These are phyloP conservation scores for Kodamaea lidongshanica DNA, from an alignment of 805 yeast genomes.

Conservation along the genomic window DNA sequence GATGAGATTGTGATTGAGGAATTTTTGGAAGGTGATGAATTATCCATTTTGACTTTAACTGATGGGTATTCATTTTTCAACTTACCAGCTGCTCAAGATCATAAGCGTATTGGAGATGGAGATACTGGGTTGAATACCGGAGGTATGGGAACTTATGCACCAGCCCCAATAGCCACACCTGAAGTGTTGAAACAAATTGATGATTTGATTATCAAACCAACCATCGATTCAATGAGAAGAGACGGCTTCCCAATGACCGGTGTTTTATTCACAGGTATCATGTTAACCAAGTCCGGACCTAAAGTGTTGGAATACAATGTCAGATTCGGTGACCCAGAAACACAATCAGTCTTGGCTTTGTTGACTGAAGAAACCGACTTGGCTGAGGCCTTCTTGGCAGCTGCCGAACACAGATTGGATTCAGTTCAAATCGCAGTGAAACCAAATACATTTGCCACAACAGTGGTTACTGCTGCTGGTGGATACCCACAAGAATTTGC, in stretches of 20 bases:
- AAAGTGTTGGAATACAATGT: slow-evolving; percentile 95
- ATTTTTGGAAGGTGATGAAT: slow-evolving; percentile 93
- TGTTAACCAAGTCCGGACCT: slow-evolving; percentile 73
- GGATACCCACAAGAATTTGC: slow-evolving; percentile 89
- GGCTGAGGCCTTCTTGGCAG: slow-evolving; percentile 86
- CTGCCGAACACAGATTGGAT: slow-evolving; percentile 91
- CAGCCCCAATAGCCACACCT: slow-evolving; percentile 92
- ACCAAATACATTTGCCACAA: slow-evolving; percentile 63
- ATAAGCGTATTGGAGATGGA: slow-evolving; percentile 89
- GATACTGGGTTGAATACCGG: slow-evolving; percentile 96
- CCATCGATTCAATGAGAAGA: slow-evolving; percentile 91
- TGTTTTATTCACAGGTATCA: slow-evolving; percentile 89
- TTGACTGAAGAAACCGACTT: slow-evolving; percentile 80
- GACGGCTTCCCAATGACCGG: slow-evolving; percentile 97
- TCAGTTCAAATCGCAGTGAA: slow-evolving; percentile 57
- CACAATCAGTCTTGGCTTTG: slow-evolving; percentile 91
- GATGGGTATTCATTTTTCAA: slow-evolving; percentile 91
- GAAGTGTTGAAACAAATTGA: slow-evolving; percentile 65
- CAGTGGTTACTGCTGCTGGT: slow-evolving; percentile 94
- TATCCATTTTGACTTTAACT: slow-evolving; percentile 82
- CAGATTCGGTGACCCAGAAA: slow-evolving; percentile 98
- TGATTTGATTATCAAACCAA: slow-evolving; percentile 73
- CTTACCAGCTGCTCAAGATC: slow-evolving; percentile 97
- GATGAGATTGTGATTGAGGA: slow-evolving; percentile 92
- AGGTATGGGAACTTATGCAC: slow-evolving; percentile 99